Conservation (phyloP, 768 basidiomycete species). For the Collybia sp. region DNA sequence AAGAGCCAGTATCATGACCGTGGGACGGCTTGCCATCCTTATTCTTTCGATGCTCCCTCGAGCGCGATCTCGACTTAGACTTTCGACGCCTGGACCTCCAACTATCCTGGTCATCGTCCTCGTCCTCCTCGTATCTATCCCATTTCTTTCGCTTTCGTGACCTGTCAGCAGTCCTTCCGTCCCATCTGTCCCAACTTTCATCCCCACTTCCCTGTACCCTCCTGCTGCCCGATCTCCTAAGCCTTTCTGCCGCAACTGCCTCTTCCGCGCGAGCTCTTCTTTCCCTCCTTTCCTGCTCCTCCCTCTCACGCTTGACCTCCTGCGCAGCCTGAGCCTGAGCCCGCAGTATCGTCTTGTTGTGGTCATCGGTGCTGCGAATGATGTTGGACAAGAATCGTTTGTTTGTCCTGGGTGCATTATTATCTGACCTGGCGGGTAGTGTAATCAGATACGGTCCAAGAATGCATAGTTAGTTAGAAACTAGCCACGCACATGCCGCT, state of each 20-base stretch:
- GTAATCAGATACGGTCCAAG: neutral
- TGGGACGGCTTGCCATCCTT: too few relatives aligned
- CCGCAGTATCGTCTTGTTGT: slow-evolving; percentile 81
- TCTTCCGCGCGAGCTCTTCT: slow-evolving; percentile 69
- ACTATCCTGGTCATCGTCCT: slow-evolving; percentile 27
- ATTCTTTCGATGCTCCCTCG: slow-evolving; percentile 15
- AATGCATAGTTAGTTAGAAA: neutral
- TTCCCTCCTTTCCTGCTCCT: slow-evolving; percentile 62
- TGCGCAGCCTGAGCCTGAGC: slow-evolving; percentile 71
- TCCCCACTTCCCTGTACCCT: slow-evolving; percentile 13
- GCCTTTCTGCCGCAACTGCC: slow-evolving; percentile 63
- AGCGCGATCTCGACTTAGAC: slow-evolving; percentile 20
- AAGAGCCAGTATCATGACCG: too few relatives aligned
- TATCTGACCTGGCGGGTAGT: slow-evolving; percentile 46
- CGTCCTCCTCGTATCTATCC: slow-evolving; percentile 47
- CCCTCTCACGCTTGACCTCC: slow-evolving; percentile 63
- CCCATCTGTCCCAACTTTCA: slow-evolving; percentile 30
- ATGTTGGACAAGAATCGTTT: slow-evolving; percentile 82
- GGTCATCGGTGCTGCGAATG: slow-evolving; percentile 92
- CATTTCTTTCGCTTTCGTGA: slow-evolving; percentile 31
- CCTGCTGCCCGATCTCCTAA: slow-evolving; percentile 29
- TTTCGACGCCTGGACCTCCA: slow-evolving; percentile 16
- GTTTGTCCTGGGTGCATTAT: slow-evolving; percentile 73
- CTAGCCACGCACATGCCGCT: slow-evolving; percentile 36
- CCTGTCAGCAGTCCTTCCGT: slow-evolving; percentile 16